phyloP scores from a whole-genome alignment of 805 yeast species.

The Yamadazyma paraphyllophila region DNA sequence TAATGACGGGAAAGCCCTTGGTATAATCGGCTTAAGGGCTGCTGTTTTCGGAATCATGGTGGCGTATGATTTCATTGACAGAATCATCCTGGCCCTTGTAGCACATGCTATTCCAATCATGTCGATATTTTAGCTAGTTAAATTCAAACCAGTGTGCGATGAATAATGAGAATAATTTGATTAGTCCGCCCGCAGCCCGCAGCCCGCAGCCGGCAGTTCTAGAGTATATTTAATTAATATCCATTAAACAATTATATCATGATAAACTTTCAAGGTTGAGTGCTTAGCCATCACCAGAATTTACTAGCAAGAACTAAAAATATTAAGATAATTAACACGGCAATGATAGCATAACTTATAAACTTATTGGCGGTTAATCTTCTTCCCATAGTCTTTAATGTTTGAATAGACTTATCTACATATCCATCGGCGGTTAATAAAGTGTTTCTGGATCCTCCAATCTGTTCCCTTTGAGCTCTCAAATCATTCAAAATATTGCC shows the following conservation, averaged over 20 bases:
- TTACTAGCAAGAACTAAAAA: conserved; percentile 81
- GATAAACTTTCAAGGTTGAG: neutral
- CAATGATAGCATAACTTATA: conserved; percentile 88
- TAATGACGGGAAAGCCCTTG: neutral
- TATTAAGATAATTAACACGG: conserved; percentile 77
- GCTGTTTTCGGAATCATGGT: neutral
- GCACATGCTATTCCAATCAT: neutral
- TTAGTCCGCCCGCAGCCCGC: conserved; percentile 8
- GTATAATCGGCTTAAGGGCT: too few relatives aligned
- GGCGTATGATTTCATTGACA: neutral
- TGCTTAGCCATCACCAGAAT: conserved; percentile 47
- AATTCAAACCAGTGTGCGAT: conserved; percentile 2
- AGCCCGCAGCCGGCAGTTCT: neutral
- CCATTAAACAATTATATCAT: conserved; percentile 4
- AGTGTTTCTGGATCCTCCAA: conserved; percentile 80
- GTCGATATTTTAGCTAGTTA: neutral
- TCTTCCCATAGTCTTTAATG: conserved; percentile 88
- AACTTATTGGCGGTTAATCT: conserved; percentile 88
- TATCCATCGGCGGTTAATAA: conserved; percentile 87
- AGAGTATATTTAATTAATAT: neutral
- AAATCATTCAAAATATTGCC: conserved; percentile 85
- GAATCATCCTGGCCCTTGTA: neutral
- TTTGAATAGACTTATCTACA: conserved; percentile 84
- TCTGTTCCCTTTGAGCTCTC: conserved; percentile 91
- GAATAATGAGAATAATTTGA: conserved; percentile 9